These are phyloP conservation scores for Cercospora beticola DNA, from an alignment of 2,329 filamentous ascomycete species.

Conservation along the genomic window DNA sequence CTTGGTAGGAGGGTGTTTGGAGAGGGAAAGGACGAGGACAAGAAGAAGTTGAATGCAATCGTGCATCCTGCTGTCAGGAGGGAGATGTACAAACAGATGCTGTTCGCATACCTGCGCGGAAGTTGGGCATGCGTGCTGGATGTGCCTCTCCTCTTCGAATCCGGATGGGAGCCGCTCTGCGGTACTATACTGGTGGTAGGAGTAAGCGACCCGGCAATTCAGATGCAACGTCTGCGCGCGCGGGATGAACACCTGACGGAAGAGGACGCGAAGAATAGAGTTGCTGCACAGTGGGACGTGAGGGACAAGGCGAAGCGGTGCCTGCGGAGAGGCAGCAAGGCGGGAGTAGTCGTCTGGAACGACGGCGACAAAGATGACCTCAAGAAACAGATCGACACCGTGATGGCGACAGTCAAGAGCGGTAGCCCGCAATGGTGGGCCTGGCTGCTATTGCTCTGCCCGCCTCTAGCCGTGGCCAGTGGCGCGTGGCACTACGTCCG, in stretches of 20 bases:
- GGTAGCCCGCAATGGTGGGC: conserved; percentile 81
- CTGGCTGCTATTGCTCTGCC: conserved; percentile 65
- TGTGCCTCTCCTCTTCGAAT: conserved; percentile 89
- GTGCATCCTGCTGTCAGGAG: conserved; percentile 86
- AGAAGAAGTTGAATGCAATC: conserved; percentile 79
- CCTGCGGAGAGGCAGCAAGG: conserved; percentile 60
- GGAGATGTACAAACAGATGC: conserved; percentile 74
- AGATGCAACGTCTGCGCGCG: conserved; percentile 74
- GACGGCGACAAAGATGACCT: conserved; percentile 73
- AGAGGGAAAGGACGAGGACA: conserved; percentile 68
- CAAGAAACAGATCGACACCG: conserved; percentile 63
- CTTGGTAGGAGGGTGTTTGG: conserved; percentile 87
- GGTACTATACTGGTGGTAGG: conserved; percentile 84
- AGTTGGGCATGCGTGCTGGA: conserved; percentile 90
- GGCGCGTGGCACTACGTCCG: conserved; percentile 71
- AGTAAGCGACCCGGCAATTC: conserved; percentile 73
- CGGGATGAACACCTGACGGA: conserved; percentile 74
- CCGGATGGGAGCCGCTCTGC: conserved; percentile 79
- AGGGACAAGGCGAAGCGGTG: conserved; percentile 76
- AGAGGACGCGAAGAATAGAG: conserved; percentile 86
- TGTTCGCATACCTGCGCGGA: conserved; percentile 71
- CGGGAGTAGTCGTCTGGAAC: conserved; percentile 87
- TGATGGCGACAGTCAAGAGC: conserved; percentile 62
- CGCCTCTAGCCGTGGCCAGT: conserved; percentile 69
- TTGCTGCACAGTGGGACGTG: conserved; percentile 83